Conservation (phyloP, 306 rosid genomes). For the Geum urbanum region DNA sequence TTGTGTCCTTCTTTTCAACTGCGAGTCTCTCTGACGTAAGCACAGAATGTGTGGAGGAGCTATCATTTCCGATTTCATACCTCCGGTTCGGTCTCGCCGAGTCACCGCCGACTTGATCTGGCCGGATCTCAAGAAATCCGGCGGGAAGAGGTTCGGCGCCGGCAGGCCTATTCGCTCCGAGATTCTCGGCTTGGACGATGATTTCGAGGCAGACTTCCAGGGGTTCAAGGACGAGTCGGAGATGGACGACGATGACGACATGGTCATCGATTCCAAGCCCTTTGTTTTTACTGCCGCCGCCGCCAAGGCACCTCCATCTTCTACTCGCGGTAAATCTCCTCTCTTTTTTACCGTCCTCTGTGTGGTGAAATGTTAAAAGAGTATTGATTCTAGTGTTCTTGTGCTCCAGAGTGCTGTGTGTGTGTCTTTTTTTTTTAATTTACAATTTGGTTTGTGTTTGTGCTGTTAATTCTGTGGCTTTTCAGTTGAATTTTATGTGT, state of each 20-base stretch:
- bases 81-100: conserved; percentile 39
- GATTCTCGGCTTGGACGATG: conserved; percentile 45
- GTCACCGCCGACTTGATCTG: conserved; percentile 62
- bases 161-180: conserved; percentile 29
- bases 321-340: conserved; percentile 44
- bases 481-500: not conserved
- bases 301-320: conserved; percentile 26
- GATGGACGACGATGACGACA: conserved; percentile 53
- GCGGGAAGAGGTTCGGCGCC: conserved; percentile 31
- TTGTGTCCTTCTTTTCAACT: not conserved
- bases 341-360: not conserved
- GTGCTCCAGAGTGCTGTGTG: not conserved
- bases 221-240: conserved; percentile 85
- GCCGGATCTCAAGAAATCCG: conserved; percentile 57
- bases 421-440: not conserved
- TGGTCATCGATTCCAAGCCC: conserved; percentile 41
- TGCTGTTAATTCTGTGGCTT: not conserved
- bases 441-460: not conserved
- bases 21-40: too few relatives aligned
- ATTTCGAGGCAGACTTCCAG: conserved; percentile 83
- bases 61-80: conserved; percentile 84
- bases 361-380: not conserved
- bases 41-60: conserved; percentile 90
- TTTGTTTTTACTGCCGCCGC: conserved; percentile 31
- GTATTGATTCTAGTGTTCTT: not conserved